These are phyloP conservation scores for Backusella australiensis DNA, from an alignment of 192 early-diverging fungal species.

Conservation along the genomic window DNA sequence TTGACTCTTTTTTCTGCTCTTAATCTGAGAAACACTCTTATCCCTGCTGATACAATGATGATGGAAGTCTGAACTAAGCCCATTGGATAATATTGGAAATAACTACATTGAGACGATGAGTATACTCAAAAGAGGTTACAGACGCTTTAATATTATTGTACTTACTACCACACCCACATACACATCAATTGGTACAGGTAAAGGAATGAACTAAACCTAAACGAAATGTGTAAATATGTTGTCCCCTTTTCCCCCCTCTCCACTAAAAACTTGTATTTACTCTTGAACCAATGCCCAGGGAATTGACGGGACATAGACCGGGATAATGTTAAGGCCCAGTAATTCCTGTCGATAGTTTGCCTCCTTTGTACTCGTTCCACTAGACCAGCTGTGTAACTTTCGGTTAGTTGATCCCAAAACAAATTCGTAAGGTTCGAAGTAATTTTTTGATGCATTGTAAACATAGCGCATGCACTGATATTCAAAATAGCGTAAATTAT, in stretches of 20 bases:
- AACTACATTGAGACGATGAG: constrained; percentile 7
- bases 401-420: constrained; percentile 56
- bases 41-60: constrained; percentile 53
- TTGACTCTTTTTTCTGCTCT: constrained; percentile 56
- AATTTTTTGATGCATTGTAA: constrained; percentile 39
- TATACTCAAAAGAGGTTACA: not conserved
- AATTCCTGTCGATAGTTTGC: constrained; percentile 50
- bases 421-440: constrained; percentile 57
- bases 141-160: not conserved
- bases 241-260: not conserved
- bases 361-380: constrained; percentile 51
- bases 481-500: constrained; percentile 61
- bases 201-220: constrained; percentile 46
- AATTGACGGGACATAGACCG: constrained; percentile 51
- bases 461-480: constrained; percentile 79
- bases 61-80: constrained; percentile 54
- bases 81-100: constrained; percentile 65
- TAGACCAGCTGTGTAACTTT: constrained; percentile 35
- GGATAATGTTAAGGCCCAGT: constrained; percentile 67
- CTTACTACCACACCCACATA: constrained; percentile 61
- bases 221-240: constrained; percentile 27
- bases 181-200: constrained; percentile 67
- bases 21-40: constrained; percentile 53
- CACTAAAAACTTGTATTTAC: constrained; percentile 14
- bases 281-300: constrained; percentile 52